Evolutionary conservation across 192 early-diverging fungal species (phyloP), one percentile per base, ranked within the genome.

Genomic region (Gonapodya prolifera): DNA sequence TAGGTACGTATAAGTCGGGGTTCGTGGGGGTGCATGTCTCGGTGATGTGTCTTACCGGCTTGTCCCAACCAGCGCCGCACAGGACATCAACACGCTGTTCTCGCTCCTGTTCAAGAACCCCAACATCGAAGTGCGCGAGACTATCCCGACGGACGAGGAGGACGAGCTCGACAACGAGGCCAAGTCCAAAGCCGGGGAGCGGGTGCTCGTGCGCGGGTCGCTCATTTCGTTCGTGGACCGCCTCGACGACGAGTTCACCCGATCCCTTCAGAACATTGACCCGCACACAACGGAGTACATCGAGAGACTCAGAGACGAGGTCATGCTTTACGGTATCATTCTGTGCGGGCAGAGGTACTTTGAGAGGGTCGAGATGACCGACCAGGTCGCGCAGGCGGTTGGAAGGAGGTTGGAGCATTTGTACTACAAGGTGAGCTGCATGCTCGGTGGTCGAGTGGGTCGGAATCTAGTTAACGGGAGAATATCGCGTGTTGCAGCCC

Each of bases 251-350:
- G 98, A 99, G 85, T 99, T 98, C 84, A 93, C 89, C 79, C 93
- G 94, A 84, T 93, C 95, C 32, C 89, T 99, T 69, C 96, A 96
- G 82, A 90, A 91, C 81, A 96, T 96, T 80, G 98, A 99, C 85
- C 96, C 96, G 76, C 95, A 98, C 83, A 94, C 96, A 35, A 92
- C 92, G 75, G 96, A 99, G 78, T 99, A 98, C 80, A 89, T 98
- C 77, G 94, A 92, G 77, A 92, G 98, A 71, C 90, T 99, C 78
- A 88, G 91, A 75, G 96, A 98, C 83, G 93, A 98, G 76, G 90
- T 92, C 33, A 81, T 87, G 28, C 84, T 97, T 34, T 99, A 98
- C 79, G 87, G 89, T 35, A 86, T 95, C 23, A 92, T 98, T 77
- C 91, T 95, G 31, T 94, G 96, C 69, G 84, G 93, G 23, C 93